phyloP scores from a whole-genome alignment of 306 rosid genomes.

The Quercus bicolor region DNA sequence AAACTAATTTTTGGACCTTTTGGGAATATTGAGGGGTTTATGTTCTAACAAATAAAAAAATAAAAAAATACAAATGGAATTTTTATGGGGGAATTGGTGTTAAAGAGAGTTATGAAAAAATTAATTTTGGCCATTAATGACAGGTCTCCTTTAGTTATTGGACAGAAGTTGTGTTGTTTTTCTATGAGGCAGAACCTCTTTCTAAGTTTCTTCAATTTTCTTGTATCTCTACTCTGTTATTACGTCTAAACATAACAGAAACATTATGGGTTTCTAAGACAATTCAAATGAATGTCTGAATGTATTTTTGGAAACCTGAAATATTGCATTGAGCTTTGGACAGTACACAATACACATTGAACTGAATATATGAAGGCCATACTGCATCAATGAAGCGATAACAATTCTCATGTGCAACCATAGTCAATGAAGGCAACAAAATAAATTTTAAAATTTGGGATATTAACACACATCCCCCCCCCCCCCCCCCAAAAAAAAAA shows the following conservation, averaged over 20 bases:
- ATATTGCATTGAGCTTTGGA: neutral
- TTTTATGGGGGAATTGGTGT: neutral
- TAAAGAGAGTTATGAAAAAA: neutral
- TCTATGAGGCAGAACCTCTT: neutral
- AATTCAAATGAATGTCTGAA: neutral
- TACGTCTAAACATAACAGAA: neutral
- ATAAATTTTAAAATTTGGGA: no score
- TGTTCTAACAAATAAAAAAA: neutral
- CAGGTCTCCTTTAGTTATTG: neutral
- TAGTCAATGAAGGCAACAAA: no score
- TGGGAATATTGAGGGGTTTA: neutral
- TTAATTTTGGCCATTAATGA: neutral
- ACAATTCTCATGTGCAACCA: no score
- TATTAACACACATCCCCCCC: no score
- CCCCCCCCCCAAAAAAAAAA: accelerated
- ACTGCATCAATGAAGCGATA: neutral
- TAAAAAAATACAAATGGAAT: neutral
- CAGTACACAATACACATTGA: neutral
- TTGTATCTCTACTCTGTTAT: neutral
- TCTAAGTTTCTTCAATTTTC: neutral
- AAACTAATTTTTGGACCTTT: neutral
- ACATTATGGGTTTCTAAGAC: neutral
- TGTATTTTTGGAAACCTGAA: neutral
- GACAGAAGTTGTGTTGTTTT: neutral
- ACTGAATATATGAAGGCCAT: neutral